Evolutionary conservation across 2,329 filamentous ascomycete genomes (phyloP), one percentile per base, ranked within the genome.

Genomic region (Xylariaceae sp.): DNA sequence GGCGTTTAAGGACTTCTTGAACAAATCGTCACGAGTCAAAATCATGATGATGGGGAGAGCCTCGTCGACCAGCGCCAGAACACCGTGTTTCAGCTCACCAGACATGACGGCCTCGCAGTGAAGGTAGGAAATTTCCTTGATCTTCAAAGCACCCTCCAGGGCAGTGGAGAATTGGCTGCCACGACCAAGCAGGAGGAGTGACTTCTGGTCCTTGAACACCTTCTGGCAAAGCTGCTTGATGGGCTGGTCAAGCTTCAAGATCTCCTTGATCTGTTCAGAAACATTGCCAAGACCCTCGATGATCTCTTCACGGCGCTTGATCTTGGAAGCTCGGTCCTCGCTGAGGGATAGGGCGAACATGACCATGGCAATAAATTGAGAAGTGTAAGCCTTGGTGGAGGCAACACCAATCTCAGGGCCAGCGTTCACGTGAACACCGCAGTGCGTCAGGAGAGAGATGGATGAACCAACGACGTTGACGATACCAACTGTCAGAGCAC

Each of bases 101-200:
- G 93, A 97, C 93, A 98, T 98, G 75, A 98, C 93, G 57, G 93
- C 93, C 74, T 98, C 93, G 69, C 93, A 98, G 71, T 98, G 93
- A 45, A 98, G 87, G 71, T 98, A 98, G 15, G 91, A 97, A 60
- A 98, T 98, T 73, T 98, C 93, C 81, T 98, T 98, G 71, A 98
- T 98, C 79, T 98, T 98, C 56, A 98, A 78, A 37, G 93, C 93
- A 70, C 89, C 93, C 76, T 98, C 93, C 17, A 98, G 82, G 42
- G 93, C 93, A 57, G 93, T 98, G 46, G 91, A 90, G 75, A 90
- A 95, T 72, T 98, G 93, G 64, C 89, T 89, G 55, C 93, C 93
- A 75, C 93, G 87, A 47, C 93, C 93, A 47, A 98, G 79, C 41
- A 98, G 81, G 48, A 98, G 77, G 59, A 98, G 71, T 52, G 87